Evolutionary conservation across 306 rosid genomes (phyloP).

Genomic region (Gastrolobium bilobum): DNA sequence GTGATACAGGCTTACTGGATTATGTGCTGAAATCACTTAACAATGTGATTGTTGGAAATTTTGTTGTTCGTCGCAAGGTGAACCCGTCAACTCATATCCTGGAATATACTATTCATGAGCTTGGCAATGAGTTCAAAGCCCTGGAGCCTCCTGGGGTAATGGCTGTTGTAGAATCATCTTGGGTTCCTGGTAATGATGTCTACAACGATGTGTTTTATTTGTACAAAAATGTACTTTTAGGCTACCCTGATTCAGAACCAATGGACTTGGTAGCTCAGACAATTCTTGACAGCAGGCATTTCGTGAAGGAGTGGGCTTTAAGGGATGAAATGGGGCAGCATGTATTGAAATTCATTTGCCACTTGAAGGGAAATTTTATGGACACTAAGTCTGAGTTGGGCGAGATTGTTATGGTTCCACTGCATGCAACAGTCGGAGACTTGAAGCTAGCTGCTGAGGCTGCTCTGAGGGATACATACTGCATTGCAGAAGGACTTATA

Average conservation of each 20-base stretch:
- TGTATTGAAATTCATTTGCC: constrained; percentile 58
- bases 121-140: constrained; percentile 39
- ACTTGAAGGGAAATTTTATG: constrained; percentile 51
- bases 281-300: too few species aligned
- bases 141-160: constrained; percentile 9
- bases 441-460: background rate
- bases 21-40: too few species aligned
- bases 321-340: constrained; percentile 36
- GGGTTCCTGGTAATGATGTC: constrained; percentile 23
- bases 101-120: constrained; percentile 70
- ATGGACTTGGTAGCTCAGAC: too few species aligned
- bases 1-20: too few species aligned
- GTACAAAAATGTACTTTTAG: constrained; percentile 66
- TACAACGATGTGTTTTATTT: constrained; percentile 57
- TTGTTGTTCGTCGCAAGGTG: constrained; percentile 28
- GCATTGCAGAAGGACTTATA: constrained; percentile 54
- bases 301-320: too few species aligned
- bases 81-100: constrained; percentile 67
- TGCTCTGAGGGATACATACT: constrained; percentile 42
- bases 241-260: constrained; percentile 49
- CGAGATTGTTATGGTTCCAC: constrained; percentile 64
- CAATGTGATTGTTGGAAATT: too few species aligned
- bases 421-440: constrained; percentile 70
- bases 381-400: constrained; percentile 50
- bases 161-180: constrained; percentile 35